Base-by-base conservation (phyloP, 768 basidiomycete genomes). In the Trametes elegans region DNA sequence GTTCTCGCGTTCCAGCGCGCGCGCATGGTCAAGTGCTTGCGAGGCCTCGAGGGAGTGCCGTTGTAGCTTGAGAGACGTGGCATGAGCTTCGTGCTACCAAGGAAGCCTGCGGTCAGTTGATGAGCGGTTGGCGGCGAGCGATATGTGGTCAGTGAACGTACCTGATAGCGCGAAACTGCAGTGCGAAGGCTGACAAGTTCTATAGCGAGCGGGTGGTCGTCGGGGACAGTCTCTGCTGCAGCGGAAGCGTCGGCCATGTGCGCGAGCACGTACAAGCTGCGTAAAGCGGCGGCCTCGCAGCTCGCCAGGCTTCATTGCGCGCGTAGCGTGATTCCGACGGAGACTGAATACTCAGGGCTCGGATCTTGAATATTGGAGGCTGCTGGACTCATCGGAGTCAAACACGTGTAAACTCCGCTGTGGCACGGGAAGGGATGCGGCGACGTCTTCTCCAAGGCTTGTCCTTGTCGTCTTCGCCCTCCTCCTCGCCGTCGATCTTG, bases 81-180 rank as follows among this genome's bases (percentile, higher is more conserved):
- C 64, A 62, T 88, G 81, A 5, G 85, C 81, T 71, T 90, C 88
- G 68, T 88, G 83, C 88, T 90, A 50, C 46, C 55, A 55, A 59
- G 44, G 48, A 61, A 59, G 62, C 63, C 64, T 63, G 53, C 35
- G 36, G 63, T 67, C 52, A 66, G 68, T 50, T 59, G 54, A 65
- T 63, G 60, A 60, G 63, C 48, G 52, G 42, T 32, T 28, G 24
- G 41, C 41, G 35, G 31, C 21, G 46, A 35, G 47, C 41, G 34
- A 10, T 31, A 53, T 40, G 49, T 16, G 38, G 29, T 55, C 36
- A 11, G 32, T 55, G 7, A 36, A 42, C 49, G 41, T 42, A 71
- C 73, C 71, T 75, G 74, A 51, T 74, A 75, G 10, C 69, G 67
- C 27, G 62, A 56, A 21, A 72, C 66, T 1, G 73, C 69, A 0